These are phyloP conservation scores for Gossypium sturtianum DNA, from an alignment of 345 rosid genomes.

Conservation along the genomic window DNA sequence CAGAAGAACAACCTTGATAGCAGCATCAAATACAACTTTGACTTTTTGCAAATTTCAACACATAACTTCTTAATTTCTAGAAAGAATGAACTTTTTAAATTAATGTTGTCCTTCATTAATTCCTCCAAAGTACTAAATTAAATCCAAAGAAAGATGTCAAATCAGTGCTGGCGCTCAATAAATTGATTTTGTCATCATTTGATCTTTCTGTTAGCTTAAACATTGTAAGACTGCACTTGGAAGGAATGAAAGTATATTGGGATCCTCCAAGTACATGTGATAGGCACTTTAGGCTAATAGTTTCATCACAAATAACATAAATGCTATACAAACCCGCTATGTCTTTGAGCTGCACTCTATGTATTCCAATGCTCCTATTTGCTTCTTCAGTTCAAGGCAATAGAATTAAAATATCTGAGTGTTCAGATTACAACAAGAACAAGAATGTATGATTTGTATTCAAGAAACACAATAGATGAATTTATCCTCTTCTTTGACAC, in stretches of 20 bases:
- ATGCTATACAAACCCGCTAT: slow-evolving; percentile 47
- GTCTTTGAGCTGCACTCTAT: slow-evolving; percentile 71
- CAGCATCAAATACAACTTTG: no score
- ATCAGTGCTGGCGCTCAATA: not conserved
- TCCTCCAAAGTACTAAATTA: not conserved
- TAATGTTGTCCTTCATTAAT: not conserved
- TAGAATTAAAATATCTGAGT: not conserved
- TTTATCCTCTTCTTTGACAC: not conserved
- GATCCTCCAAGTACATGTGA: not conserved
- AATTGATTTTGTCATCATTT: not conserved
- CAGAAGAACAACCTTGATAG: no score
- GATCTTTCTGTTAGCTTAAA: not conserved
- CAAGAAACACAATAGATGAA: not conserved
- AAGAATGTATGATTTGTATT: not conserved
- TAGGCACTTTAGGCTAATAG: not conserved
- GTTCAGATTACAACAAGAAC: not conserved
- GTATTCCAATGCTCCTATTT: slow-evolving; percentile 25
- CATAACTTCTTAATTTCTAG: no score
- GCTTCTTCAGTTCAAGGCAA: slow-evolving; percentile 47
- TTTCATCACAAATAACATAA: not conserved
- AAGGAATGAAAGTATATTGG: not conserved
- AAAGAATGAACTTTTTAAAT: not conserved
- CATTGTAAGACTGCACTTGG: not conserved
- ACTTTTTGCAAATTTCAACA: no score
- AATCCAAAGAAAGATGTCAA: not conserved